Conservation (phyloP, 1,139 yeast genomes). For the Sugiyamaella paludigena region DNA sequence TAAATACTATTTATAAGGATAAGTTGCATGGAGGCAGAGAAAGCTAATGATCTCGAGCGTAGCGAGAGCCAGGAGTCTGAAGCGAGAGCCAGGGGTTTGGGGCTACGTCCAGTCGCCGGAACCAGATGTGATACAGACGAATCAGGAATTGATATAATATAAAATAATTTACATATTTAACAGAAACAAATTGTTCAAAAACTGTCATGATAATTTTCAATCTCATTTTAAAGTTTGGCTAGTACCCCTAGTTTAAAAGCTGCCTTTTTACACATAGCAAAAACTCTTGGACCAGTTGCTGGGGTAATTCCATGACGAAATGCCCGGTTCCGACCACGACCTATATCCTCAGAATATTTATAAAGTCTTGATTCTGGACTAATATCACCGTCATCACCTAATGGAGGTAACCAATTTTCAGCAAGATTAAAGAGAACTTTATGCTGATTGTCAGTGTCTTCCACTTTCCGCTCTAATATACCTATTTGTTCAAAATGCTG, state of each 20-base stretch:
- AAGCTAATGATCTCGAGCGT: no score
- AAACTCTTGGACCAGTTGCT: slow-evolving; percentile 23
- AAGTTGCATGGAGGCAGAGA: no score
- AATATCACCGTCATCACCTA: slow-evolving; percentile 21
- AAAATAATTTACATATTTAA: background rate
- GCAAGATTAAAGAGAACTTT: slow-evolving; percentile 19
- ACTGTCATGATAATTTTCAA: no score
- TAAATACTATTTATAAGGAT: no score
- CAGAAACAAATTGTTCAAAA: background rate
- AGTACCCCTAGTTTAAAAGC: slow-evolving; percentile 3
- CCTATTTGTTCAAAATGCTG: slow-evolving; percentile 38
- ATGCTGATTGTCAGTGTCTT: slow-evolving; percentile 13
- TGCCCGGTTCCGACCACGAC: slow-evolving; percentile 33
- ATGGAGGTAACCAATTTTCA: slow-evolving; percentile 26
- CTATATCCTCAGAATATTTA: slow-evolving; percentile 34
- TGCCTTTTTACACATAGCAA: slow-evolving; percentile 19
- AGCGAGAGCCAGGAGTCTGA: no score
- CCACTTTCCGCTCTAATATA: slow-evolving; percentile 28
- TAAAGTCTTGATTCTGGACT: slow-evolving; percentile 31
- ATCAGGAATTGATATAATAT: background rate
- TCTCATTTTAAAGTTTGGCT: slow-evolving; percentile 5
- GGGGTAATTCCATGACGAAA: slow-evolving; percentile 28
- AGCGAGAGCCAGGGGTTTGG: no score
- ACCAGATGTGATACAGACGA: no score
- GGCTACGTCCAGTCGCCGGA: no score